phyloP scores from a whole-genome alignment of 805 yeast genomes.

The Hanseniaspora occidentalis region DNA sequence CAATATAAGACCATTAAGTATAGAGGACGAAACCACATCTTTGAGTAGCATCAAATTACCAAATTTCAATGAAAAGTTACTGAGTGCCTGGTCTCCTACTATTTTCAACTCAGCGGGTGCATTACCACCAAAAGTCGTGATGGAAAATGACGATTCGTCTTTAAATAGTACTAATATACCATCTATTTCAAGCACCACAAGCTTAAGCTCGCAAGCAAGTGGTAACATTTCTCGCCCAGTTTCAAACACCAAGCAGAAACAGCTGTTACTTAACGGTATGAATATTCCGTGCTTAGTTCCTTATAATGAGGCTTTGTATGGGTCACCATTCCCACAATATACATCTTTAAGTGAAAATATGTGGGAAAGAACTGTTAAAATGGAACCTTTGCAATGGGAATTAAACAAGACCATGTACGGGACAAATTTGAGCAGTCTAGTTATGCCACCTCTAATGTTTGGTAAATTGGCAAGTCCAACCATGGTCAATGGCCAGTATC shows the following conservation, averaged over 20 bases:
- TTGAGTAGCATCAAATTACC: slow-evolving; percentile 76
- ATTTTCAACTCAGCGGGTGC: slow-evolving; percentile 53
- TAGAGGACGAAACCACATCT: slow-evolving; percentile 40
- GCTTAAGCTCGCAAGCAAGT: too few species aligned
- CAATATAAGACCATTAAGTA: slow-evolving; percentile 14
- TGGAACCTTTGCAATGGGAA: not conserved
- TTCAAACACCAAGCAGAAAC: not conserved
- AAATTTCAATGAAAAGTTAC: slow-evolving; percentile 58
- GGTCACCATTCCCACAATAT: slow-evolving; percentile 37
- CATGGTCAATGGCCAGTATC: slow-evolving; percentile 1
- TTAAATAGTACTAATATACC: too few species aligned
- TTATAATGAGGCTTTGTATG: slow-evolving; percentile 25
- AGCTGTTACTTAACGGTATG: not conserved
- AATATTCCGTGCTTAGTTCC: not conserved
- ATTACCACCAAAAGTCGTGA: slow-evolving; percentile 40
- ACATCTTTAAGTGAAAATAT: slow-evolving; percentile 45
- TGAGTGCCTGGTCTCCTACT: slow-evolving; percentile 69
- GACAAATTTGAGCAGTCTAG: not conserved
- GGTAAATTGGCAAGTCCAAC: slow-evolving; percentile 5
- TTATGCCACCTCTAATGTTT: slow-evolving; percentile 5
- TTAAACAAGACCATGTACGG: not conserved
- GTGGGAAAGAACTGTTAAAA: slow-evolving; percentile 28
- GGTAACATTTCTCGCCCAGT: too few species aligned
- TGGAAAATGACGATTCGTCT: not conserved
- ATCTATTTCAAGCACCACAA: not conserved